Conservation (phyloP, 192 early-diverging fungal genomes). For the Mycoemilia scoparia region DNA sequence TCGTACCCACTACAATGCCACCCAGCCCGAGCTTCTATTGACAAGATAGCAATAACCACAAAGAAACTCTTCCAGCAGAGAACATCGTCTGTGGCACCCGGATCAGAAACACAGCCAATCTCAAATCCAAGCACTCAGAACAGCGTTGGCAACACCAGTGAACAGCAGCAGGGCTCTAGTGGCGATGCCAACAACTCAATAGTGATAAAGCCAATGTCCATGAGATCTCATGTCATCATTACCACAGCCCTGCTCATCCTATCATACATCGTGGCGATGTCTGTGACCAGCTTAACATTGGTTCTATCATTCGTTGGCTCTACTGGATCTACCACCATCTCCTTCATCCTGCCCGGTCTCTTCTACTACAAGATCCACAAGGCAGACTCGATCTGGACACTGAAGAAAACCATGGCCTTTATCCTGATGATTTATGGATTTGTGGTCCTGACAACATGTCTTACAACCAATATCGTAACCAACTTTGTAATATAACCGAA, state of each 20-base stretch:
- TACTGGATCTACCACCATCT: conserved; percentile 88
- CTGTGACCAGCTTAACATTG: conserved; percentile 58
- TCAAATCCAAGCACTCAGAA: conserved; percentile 2
- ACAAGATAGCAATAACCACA: conserved; percentile 53
- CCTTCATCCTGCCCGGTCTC: conserved; percentile 85
- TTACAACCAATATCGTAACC: conserved; percentile 49
- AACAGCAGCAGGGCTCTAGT: no score
- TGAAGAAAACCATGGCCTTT: conserved; percentile 44
- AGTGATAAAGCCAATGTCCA: conserved; percentile 21
- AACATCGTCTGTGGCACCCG: no score
- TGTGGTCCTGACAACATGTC: conserved; percentile 62
- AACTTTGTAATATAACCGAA: no score
- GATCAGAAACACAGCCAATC: conserved; percentile 13
- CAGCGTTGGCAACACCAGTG: not conserved
- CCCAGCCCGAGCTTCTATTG: conserved; percentile 71
- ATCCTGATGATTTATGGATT: conserved; percentile 45
- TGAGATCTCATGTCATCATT: conserved; percentile 36
- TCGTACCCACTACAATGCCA: conserved; percentile 89
- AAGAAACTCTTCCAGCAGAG: conserved; percentile 12
- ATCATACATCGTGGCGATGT: conserved; percentile 57
- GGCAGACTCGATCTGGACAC: conserved; percentile 37
- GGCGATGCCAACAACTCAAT: no score
- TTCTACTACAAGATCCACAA: conserved; percentile 79
- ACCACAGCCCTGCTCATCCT: conserved; percentile 47
- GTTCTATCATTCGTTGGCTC: conserved; percentile 88